These are phyloP conservation scores for Betula pendula DNA, from an alignment of 306 rosid genomes.

Conservation along the genomic window DNA sequence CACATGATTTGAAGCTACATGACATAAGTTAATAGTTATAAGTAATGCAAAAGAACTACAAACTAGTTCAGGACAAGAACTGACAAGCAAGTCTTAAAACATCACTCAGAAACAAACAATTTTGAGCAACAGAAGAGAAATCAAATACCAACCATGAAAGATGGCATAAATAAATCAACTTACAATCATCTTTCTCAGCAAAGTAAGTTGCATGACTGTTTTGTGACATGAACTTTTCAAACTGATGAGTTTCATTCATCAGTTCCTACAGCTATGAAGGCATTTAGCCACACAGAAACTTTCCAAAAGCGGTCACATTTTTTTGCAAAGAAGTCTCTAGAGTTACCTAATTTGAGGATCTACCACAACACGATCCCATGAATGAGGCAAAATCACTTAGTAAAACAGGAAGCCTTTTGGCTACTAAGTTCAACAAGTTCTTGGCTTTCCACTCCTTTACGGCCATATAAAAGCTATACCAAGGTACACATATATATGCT, in stretches of 20 bases:
- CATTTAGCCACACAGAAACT: neutral
- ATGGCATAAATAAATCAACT: neutral
- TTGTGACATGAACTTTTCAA: neutral
- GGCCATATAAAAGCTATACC: neutral
- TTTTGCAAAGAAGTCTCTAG: neutral
- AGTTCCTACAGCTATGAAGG: neutral
- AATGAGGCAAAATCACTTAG: neutral
- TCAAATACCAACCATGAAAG: neutral
- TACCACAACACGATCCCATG: neutral
- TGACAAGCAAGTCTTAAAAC: neutral
- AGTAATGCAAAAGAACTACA: neutral
- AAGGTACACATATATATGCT: neutral
- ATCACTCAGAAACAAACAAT: neutral
- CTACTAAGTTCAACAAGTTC: neutral
- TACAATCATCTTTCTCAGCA: constrained; percentile 1
- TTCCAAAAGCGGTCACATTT: neutral
- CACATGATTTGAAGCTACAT: neutral
- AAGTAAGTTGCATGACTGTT: neutral
- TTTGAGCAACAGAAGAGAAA: neutral
- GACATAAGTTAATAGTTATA: neutral
- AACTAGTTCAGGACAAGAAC: neutral
- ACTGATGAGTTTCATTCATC: neutral
- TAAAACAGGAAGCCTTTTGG: neutral
- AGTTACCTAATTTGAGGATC: neutral
- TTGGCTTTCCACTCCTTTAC: neutral